Base-by-base conservation (phyloP, 1,284 basidiomycete species). In the Lentinula novae-zelandiae region DNA sequence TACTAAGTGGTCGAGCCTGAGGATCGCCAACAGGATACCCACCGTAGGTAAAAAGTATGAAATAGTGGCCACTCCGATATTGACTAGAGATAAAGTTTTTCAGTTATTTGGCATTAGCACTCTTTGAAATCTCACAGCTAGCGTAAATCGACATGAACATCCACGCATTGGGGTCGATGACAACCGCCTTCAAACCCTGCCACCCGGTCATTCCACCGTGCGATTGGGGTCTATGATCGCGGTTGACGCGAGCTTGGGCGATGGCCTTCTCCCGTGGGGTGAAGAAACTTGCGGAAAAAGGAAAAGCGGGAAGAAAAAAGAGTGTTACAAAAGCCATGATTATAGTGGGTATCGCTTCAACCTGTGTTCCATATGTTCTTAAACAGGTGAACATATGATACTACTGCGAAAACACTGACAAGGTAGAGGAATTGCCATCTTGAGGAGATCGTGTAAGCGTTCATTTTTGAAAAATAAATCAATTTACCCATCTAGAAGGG, bases 341-440 rank as follows among this genome's bases (percentile, higher is more conserved):
- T 5, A 82, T 62, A 2, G 81, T 82, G 4, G 82, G 82, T 33
- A 84, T 81, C 5, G 77, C 81, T 65, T 83, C 81, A 50, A 83
- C 76, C 81, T 82, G 57, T 7, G 55, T 13, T 9, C 22, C 40
- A 0, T 22, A 22, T 15, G 6, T 33, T 6, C 2, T 46, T 2
- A 40, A 20, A 50, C 42, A 1, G 15, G 31, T 17, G 36, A 36
- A 2, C 39, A 53, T 8, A 2, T 34, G 17, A 2, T 12, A 49
- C 17, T 36, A 22, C 12, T 34, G 31, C 22, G 22, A 22, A 22
- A 6, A 9, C 20, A 69, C 75, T 17, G 63, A 82, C 80, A 20
- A 84, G 72, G 70, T 81, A 83, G 15, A 83, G 73, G 65, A 83
- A 83, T 65, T 84, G 82, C 82, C 82, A 84, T 62, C 80, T 82